Base-by-base conservation (phyloP, 2,329 filamentous ascomycete genomes). In the Sarocladium kiliense region DNA sequence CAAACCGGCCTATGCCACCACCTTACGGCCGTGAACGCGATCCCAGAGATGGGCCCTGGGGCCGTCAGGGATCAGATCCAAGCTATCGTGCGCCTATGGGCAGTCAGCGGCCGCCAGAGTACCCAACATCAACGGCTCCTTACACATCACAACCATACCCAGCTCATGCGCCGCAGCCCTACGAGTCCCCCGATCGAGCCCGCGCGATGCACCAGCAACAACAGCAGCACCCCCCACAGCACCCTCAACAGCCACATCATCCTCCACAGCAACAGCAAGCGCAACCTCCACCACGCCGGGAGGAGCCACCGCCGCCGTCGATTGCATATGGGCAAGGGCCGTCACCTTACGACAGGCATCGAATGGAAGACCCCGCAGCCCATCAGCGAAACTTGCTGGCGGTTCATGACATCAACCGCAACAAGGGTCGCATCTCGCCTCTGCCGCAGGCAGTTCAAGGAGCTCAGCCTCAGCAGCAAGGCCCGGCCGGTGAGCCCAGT, bases 381-480 rank as follows among this genome's bases (percentile, higher is more conserved):
- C 80, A 81, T 49, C 84, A 78, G 57, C 78, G 88, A 58, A 85
- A 82, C 36, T 77, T 96, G 42, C 75, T 96, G n/a, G 86, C 84
- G 2, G 80, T 96, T 11, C 90, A 95, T 62, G 86, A 89, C 56
- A 86, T 87, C 57, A 91, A 91, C 65, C 85, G 90, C 54, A 53
- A 53, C 34, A 88, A 87, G 60, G 92, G 92, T 1, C 86, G 92
- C 50, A 80, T 91, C 37, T 97, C 93, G 9, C 93, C 93, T 1
- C 75, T 97, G 16, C 93, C 93, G 1, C 93, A 97, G 69, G 92
- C 93, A 21, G 92, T 97, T 1, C 92, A 97, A 66, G 93, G 93
- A 21, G 92, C 89, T 1, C 92, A 96, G 68, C 84, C 87, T 16
- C 88, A 91, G 63, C 82, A 88, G 37, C 81, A 88, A 54, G 89